Evolutionary conservation across 345 rosid species (phyloP).

Genomic region (Eucalyptus curtisii): DNA sequence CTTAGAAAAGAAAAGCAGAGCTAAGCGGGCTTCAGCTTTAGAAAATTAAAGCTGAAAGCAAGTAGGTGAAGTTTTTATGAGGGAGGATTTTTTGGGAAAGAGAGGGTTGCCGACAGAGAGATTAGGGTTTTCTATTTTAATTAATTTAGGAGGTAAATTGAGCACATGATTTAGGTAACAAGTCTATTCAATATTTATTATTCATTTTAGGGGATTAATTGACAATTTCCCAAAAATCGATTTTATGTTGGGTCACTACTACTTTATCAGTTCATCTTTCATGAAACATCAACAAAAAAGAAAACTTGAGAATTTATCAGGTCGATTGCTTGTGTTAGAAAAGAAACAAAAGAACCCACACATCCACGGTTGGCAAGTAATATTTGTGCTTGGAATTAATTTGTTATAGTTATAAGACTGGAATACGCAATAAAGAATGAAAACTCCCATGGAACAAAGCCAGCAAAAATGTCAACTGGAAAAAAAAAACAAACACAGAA

Average conservation of each 20-base stretch:
- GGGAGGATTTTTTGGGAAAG: background rate
- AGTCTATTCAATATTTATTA: background rate
- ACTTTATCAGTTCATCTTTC: background rate
- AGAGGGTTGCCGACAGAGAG: background rate
- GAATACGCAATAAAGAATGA: background rate
- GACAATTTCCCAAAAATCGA: background rate
- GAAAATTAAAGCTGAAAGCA: background rate
- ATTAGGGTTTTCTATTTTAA: background rate
- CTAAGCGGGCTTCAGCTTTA: background rate
- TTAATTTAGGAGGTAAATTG: background rate
- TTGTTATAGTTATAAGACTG: too few relatives aligned
- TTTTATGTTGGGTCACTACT: background rate
- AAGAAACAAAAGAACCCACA: too few relatives aligned
- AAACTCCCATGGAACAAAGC: background rate
- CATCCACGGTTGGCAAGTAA: background rate
- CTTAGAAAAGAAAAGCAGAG: background rate
- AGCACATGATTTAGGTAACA: background rate
- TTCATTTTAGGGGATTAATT: background rate
- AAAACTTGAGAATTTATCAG: background rate
- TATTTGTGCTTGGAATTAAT: background rate
- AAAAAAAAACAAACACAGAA: background rate
- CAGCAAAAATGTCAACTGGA: background rate
- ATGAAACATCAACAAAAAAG: background rate
- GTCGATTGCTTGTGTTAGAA: background rate
- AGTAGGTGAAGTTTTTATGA: accelerated